Evolutionary conservation across 352 stramenopile genomes (phyloP), one percentile per base, ranked within the genome.

Genomic region (Phytophthora syringae): DNA sequence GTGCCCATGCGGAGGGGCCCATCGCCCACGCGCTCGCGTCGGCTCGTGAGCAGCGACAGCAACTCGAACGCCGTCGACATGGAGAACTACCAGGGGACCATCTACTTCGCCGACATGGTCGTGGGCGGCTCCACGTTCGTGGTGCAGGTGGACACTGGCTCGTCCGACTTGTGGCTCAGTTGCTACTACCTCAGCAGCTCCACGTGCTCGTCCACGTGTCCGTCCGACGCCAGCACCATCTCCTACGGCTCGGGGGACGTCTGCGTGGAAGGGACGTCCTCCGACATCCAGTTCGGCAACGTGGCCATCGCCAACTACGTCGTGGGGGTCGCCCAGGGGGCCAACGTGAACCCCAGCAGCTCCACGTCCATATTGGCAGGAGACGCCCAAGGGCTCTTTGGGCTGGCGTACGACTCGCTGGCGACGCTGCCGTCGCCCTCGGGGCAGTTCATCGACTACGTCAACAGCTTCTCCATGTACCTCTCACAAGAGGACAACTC

Each of bases 81-180:
- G 62, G 64, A 69, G 50, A 88, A 84, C 55, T 88, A 88, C 69
- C 54, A 77, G 27, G 76, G 76, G 34, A 80, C 80, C 20, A 88
- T 88, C 55, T 94, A 91, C 80, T 82, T 84, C 20, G 82, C 77
- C 16, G 65, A 81, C 32, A 67, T 94, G 20, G 37, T 50, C n/a
- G 69, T 94, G 37, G 70, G 78, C 47, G 52, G 52, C 45, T 64
- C 66, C 5, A 61, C 58, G 2, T 90, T 80, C 70, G 61, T 71
- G 0, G 75, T 93, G 53, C 72, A 86, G 20, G 71, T 93, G 18
- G 85, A 94, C 70, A 94, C 83, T 7, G 86, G 86, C 44, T 94
- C 86, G 42, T 90, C 86, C 13, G 83, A 94, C 63, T 64, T 91
- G 7, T 94, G 86, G 83, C 66, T 94, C 60, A 86, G 82, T 12